These are phyloP conservation scores for Xylariaceae sp. DNA, from an alignment of 2,329 filamentous ascomycete genomes.

Conservation along the genomic window DNA sequence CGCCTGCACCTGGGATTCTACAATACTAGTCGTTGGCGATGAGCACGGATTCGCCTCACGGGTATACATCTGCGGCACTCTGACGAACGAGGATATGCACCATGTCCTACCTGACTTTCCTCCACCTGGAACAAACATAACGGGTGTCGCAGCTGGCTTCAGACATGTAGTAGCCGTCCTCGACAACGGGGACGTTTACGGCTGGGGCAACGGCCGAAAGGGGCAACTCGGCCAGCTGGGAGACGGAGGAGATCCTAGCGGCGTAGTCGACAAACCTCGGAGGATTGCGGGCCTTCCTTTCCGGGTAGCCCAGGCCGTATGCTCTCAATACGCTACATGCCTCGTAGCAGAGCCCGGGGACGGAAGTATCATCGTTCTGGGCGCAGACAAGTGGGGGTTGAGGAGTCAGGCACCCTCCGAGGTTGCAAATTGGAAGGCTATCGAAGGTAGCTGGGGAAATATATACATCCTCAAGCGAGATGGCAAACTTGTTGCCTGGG, in stretches of 20 bases:
- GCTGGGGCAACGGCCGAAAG: slow-evolving; percentile 84
- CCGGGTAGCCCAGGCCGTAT: slow-evolving; percentile 60
- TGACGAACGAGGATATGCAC: slow-evolving; percentile 35
- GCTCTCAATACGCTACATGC: slow-evolving; percentile 82
- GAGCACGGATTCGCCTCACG: slow-evolving; percentile 36
- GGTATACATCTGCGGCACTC: slow-evolving; percentile 61
- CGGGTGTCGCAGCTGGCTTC: slow-evolving; percentile 67
- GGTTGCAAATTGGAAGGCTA: slow-evolving; percentile 56
- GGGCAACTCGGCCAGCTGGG: slow-evolving; percentile 65
- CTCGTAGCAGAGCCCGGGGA: slow-evolving; percentile 50
- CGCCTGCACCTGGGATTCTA: slow-evolving; percentile 75
- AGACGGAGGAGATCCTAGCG: slow-evolving; percentile 22
- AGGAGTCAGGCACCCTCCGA: slow-evolving; percentile 49
- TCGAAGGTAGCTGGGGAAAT: slow-evolving; percentile 77
- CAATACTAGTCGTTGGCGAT: slow-evolving; percentile 53
- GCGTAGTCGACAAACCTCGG: slow-evolving; percentile 52
- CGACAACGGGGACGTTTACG: slow-evolving; percentile 70
- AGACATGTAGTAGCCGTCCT: slow-evolving; percentile 71
- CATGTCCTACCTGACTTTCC: slow-evolving; percentile 61
- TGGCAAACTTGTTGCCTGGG: slow-evolving; percentile 66
- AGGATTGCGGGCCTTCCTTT: slow-evolving; percentile 57
- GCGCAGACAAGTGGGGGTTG: slow-evolving; percentile 68
- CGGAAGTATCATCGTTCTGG: slow-evolving; percentile 63
- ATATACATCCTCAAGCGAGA: slow-evolving; percentile 63
- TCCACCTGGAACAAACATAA: slow-evolving; percentile 50